Base-by-base conservation (phyloP, 352 stramenopile genomes). In the Achlya hypogyna region DNA sequence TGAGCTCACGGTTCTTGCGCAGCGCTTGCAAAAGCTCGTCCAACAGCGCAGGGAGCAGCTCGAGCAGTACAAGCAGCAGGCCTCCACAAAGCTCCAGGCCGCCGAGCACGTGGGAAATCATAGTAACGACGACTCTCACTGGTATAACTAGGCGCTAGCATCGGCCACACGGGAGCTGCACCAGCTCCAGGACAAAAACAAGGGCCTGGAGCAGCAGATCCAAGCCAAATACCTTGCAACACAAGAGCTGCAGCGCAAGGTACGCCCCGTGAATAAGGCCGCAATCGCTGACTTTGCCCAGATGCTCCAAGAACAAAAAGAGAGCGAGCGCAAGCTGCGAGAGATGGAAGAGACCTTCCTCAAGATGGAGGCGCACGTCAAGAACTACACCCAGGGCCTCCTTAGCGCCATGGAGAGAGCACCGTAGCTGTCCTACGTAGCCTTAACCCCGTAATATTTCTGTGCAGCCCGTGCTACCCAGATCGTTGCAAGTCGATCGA, bases 11-110 rank as follows among this genome's bases (percentile, higher is more conserved):
- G 32, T 47, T 22, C 8, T 20, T 63, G 18, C 20, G 29, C 59
- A 92, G 73, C 81, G 85, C 1, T 53, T 87, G 42, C 79, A 91
- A 53, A 91, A 91, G 60, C 40, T 87, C 2, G 53, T 84, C 20
- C 77, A 86, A 52, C 81, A 89, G 43, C 90, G 91, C 64, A 85
- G 76, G 31, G 74, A 84, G 40, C 76, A 89, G 53, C 74, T 92
- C 31, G 74, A 83, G 40, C 77, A 74, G 34, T 89, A 78, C 68
- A 87, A 82, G 34, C 73, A 79, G n/a, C 83, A 94, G 51, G 74
- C 75, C 31, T 76, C 75, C 20, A 70, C 80, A 38, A 88, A 88
- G 60, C 81, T 89, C 32, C 74, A 82, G 65, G 78, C 77, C 1
- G 78, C 80, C 4, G 76, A 76, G 31, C 77, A 67, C 35, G 60